Evolutionary conservation across 2,329 filamentous ascomycete genomes (phyloP).

Genomic region (Aspergillus luchuensis): DNA sequence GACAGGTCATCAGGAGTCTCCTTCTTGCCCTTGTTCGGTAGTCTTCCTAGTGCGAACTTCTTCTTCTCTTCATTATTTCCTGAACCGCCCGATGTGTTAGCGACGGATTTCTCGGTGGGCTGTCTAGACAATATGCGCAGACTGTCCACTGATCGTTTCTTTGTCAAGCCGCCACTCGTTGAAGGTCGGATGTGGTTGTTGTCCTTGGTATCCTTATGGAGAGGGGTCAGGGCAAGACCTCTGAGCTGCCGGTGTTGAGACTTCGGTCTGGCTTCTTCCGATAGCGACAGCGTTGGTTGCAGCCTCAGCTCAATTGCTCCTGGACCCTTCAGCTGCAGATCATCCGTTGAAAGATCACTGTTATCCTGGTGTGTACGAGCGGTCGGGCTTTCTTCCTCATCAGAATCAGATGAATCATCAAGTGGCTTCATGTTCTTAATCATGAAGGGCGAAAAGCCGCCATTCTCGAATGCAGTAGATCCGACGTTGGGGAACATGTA

Average conservation of each 20-base stretch:
- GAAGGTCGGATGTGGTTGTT: conserved; percentile 32
- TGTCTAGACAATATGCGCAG: conserved; percentile 40
- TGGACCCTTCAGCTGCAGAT: conserved; percentile 60
- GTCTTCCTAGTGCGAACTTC: conserved; percentile 49
- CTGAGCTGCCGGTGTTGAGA: conserved; percentile 34
- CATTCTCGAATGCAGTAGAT: conserved; percentile 52
- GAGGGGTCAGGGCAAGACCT: conserved; percentile 39
- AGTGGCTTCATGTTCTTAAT: conserved; percentile 56
- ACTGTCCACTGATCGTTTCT: conserved; percentile 48
- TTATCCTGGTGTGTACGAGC: conserved; percentile 42
- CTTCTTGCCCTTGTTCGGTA: conserved; percentile 53
- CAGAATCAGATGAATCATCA: conserved; percentile 50
- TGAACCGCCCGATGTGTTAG: conserved; percentile 31
- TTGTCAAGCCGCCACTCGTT: conserved; percentile 35
- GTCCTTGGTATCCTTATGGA: conserved; percentile 33
- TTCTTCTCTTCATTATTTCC: conserved; percentile 50
- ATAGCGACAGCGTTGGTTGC: conserved; percentile 72
- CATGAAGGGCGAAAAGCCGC: conserved; percentile 55
- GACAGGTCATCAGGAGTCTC: conserved; percentile 83
- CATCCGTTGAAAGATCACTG: conserved; percentile 44
- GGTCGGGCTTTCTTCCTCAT: conserved; percentile 24
- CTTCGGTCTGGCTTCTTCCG: conserved; percentile 39
- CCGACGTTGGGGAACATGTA: conserved; percentile 92
- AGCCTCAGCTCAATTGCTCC: conserved; percentile 80
- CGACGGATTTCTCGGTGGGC: conserved; percentile 41